Conservation (phyloP, 331 rosid genomes). For the Arachis monticola region DNA sequence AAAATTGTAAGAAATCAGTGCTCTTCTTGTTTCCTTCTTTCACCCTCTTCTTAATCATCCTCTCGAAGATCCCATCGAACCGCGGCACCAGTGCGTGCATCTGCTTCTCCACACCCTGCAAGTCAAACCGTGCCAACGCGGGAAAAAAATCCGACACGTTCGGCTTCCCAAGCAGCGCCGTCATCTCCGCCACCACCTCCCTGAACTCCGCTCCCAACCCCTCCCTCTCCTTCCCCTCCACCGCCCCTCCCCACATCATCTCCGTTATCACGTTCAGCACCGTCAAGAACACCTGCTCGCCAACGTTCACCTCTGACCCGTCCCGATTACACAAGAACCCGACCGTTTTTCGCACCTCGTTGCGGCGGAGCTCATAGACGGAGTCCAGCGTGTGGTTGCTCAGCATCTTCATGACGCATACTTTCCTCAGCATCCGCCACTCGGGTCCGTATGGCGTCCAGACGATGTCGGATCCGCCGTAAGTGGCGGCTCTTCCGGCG, state of each 20-base stretch:
- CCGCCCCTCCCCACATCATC: constrained; percentile 84
- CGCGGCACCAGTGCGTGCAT: constrained; percentile 41
- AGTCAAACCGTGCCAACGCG: constrained; percentile 71
- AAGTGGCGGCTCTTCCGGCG: constrained; percentile 38
- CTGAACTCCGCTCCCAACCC: constrained; percentile 64
- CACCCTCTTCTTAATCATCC: constrained; percentile 49
- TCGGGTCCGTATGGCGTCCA: constrained; percentile 79
- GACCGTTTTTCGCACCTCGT: constrained; percentile 55
- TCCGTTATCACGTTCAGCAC: constrained; percentile 64
- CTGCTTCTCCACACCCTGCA: constrained; percentile 67
- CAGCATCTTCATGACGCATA: constrained; percentile 72
- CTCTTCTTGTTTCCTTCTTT: not conserved
- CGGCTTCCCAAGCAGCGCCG: constrained; percentile 61
- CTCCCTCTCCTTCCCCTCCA: constrained; percentile 61
- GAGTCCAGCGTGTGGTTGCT: constrained; percentile 67
- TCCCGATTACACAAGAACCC: constrained; percentile 32
- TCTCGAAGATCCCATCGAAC: constrained; percentile 68
- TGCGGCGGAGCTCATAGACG: constrained; percentile 60
- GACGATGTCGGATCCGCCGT: constrained; percentile 66
- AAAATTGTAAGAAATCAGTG: constrained; percentile 64
- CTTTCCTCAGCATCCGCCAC: constrained; percentile 86
- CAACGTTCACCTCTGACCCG: constrained; percentile 62
- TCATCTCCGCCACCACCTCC: constrained; percentile 53
- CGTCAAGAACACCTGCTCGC: constrained; percentile 70
- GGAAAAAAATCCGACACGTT: constrained; percentile 81